phyloP scores from a whole-genome alignment of 306 rosid species.

The Cicer yamashitae region DNA sequence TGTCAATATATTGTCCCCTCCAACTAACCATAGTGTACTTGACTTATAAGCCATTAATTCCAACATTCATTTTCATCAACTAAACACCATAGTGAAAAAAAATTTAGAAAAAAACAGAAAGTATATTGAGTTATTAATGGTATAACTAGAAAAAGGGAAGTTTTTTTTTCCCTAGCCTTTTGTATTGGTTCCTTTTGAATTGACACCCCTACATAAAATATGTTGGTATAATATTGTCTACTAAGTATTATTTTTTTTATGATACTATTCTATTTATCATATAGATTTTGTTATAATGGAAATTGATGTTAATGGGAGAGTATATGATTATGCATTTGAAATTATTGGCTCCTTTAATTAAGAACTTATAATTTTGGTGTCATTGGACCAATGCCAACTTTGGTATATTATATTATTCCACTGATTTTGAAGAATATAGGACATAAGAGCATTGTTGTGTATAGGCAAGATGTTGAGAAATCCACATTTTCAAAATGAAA shows the following conservation, averaged over 20 bases:
- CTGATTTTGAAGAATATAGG: background rate
- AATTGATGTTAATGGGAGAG: background rate
- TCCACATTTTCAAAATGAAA: slow-evolving; percentile 12
- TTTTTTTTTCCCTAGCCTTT: background rate
- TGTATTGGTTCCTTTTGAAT: background rate
- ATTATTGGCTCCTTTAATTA: slow-evolving; percentile 19
- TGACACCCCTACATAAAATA: background rate
- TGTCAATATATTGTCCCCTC: background rate
- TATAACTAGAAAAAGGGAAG: background rate
- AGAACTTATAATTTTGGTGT: background rate
- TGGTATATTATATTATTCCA: background rate
- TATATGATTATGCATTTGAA: background rate
- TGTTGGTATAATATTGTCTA: slow-evolving; percentile 5
- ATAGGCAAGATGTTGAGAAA: background rate
- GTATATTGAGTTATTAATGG: background rate
- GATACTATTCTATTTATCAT: background rate
- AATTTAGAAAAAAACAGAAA: background rate
- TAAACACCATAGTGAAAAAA: background rate
- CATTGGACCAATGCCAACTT: slow-evolving; percentile 13
- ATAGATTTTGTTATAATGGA: background rate
- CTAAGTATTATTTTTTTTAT: slow-evolving; percentile 15
- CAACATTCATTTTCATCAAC: slow-evolving; percentile 30
- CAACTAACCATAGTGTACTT: slow-evolving; percentile 33
- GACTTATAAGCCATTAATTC: slow-evolving; percentile 20
- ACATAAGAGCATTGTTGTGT: background rate